Conservation (phyloP, 2,329 filamentous ascomycete genomes). For the Scedosporium boydii region DNA sequence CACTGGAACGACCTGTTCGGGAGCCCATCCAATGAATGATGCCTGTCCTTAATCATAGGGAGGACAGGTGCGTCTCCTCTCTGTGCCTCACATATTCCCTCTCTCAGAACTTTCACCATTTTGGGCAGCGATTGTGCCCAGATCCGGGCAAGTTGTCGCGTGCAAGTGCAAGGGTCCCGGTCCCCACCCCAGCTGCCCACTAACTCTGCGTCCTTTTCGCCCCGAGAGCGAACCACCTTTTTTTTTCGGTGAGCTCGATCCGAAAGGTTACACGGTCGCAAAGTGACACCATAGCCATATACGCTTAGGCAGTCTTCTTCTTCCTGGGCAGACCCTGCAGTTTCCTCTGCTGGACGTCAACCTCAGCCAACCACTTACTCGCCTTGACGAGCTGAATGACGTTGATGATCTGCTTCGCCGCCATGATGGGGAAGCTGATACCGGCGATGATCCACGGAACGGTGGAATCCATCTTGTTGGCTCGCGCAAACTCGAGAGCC, state of each 20-base stretch:
- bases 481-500: conserved; percentile 82
- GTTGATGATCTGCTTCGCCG: conserved; percentile 87
- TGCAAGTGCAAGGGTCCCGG: background rate
- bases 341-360: conserved; percentile 61
- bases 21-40: background rate
- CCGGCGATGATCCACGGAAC: conserved; percentile 62
- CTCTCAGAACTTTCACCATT: too few species aligned
- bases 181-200: background rate
- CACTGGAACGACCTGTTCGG: background rate
- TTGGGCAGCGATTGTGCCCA: too few species aligned
- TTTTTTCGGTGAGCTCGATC: too few species aligned
- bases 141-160: too few species aligned
- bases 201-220: too few species aligned
- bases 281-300: background rate
- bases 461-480: conserved; percentile 81
- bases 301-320: conserved; percentile 20
- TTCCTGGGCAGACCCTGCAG: conserved; percentile 42
- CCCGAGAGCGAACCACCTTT: too few species aligned
- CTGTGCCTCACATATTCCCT: too few species aligned
- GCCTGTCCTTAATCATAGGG: conserved; percentile 1
- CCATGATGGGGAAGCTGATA: conserved; percentile 79
- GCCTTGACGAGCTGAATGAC: conserved; percentile 90
- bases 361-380: conserved; percentile 83
- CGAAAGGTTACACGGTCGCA: too few species aligned
- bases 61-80: too few species aligned